These are phyloP conservation scores for Seiridium cupressi DNA, from an alignment of 2,329 filamentous ascomycete genomes.

Conservation along the genomic window DNA sequence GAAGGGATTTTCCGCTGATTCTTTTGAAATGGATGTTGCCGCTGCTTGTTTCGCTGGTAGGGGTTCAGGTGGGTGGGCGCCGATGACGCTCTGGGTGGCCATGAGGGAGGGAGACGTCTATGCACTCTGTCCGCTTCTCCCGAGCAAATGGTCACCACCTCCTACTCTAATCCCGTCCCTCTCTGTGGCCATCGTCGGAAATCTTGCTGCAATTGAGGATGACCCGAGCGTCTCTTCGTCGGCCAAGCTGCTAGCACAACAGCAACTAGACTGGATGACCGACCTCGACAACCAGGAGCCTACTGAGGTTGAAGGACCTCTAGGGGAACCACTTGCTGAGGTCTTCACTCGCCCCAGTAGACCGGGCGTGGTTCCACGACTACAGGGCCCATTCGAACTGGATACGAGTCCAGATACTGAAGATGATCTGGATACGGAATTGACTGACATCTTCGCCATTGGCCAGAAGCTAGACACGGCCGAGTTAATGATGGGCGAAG, in stretches of 20 bases:
- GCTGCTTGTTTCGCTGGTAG: slow-evolving; percentile 75
- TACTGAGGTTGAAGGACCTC: slow-evolving; percentile 45
- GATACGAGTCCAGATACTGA: slow-evolving; percentile 52
- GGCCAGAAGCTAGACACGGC: slow-evolving; percentile 60
- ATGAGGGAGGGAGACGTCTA: slow-evolving; percentile 94
- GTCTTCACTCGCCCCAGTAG: slow-evolving; percentile 56
- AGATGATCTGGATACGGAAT: slow-evolving; percentile 53
- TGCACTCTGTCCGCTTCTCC: slow-evolving; percentile 85
- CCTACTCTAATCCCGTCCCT: slow-evolving; percentile 77
- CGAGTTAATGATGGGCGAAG: slow-evolving; percentile 63
- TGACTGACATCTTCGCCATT: slow-evolving; percentile 63
- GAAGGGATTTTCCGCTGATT: slow-evolving; percentile 84
- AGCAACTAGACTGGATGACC: slow-evolving; percentile 67
- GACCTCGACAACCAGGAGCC: slow-evolving; percentile 64
- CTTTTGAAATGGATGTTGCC: slow-evolving; percentile 90
- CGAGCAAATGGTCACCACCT: slow-evolving; percentile 79
- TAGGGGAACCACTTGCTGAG: slow-evolving; percentile 49
- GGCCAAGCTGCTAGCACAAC: slow-evolving; percentile 57
- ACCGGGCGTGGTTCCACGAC: slow-evolving; percentile 56
- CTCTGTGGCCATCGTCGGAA: slow-evolving; percentile 78
- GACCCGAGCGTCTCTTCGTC: slow-evolving; percentile 51
- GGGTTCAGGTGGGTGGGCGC: slow-evolving; percentile 79
- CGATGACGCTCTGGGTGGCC: slow-evolving; percentile 96
- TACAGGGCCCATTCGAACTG: slow-evolving; percentile 63
- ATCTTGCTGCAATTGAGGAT: slow-evolving; percentile 61